Base-by-base conservation (phyloP, 176 grass and related monocot genomes). In the Dendrocalamus sinicus region DNA sequence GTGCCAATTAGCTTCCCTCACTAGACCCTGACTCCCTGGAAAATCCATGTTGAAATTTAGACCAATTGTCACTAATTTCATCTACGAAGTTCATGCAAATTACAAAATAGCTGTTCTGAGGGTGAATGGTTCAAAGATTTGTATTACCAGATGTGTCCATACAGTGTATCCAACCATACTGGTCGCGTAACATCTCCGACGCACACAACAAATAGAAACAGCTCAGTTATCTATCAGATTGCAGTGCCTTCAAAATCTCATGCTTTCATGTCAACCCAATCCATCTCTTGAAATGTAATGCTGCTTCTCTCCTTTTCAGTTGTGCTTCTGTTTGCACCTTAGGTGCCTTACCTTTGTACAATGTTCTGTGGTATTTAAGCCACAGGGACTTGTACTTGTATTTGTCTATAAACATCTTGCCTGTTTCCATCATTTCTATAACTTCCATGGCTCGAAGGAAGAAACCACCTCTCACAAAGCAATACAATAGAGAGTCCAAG, bases 391-490 rank as follows among this genome's bases (percentile, higher is more conserved):
- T 93, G 86, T 95, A 98, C 84, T 95, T 98, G 73, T 93, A 98
- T 77, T 98, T 98, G 30, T 95, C 95, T 77, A 95, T 95, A 86
- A 98, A 95, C 83, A 95, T 91, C 47, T 88, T 69, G 24, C 70
- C 62, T 66, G 61, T 85, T 79, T 95, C 93, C 93, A 98, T 98
- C 91, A 98, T 89, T 41, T 93, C 93, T 80, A 93, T 93, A 22
- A 90, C 88, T 84, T 98, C 91, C 91, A 95, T 95, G 52, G 96
- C 96, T 77, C 96, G 80, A 89, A 98, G 93, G 72, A 98, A 92
- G 86, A 94, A 95, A 66, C 93, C 96, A 83, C 93, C 93, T 86
- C 93, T 88, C 20, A 98, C 96, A 93, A 98, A 94, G 75, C 96
- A 98, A 95, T 95, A 93, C 86, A 98, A 72, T 40, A 98, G 81